These are phyloP conservation scores for Arachis hypogaea DNA, from an alignment of 306 rosid species.

Conservation along the genomic window DNA sequence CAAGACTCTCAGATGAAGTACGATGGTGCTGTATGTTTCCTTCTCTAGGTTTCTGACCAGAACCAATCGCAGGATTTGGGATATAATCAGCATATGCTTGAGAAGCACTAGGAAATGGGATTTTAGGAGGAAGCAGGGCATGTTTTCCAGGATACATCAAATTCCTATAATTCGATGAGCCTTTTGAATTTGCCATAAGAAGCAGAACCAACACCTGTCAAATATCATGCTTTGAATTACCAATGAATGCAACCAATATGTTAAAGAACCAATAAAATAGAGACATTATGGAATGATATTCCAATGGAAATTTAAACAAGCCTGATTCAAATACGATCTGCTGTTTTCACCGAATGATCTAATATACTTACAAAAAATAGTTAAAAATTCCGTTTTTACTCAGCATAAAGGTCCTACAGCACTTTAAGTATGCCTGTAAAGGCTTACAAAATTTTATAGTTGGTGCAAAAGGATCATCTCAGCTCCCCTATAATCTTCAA, in stretches of 20 bases:
- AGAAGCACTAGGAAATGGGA: slow-evolving; percentile 90
- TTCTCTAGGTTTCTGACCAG: slow-evolving; percentile 70
- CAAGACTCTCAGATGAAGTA: slow-evolving; percentile 89
- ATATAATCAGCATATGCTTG: slow-evolving; percentile 80
- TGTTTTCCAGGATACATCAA: slow-evolving; percentile 85
- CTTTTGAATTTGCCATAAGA: slow-evolving; percentile 85
- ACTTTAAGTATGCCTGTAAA: not conserved
- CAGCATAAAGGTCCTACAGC: slow-evolving; percentile 2
- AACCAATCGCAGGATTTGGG: slow-evolving; percentile 58
- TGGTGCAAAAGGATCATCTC: not conserved
- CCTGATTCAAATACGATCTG: slow-evolving; percentile 8
- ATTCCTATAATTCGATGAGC: slow-evolving; percentile 76
- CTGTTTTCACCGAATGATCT: not conserved
- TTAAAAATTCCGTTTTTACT: slow-evolving; percentile 17
- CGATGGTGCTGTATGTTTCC: slow-evolving; percentile 84
- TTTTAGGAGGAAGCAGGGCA: slow-evolving; percentile 92
- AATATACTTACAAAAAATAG: slow-evolving; percentile 11
- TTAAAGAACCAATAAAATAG: slow-evolving; percentile 2
- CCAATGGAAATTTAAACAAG: slow-evolving; percentile 9
- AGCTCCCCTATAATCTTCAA: not conserved
- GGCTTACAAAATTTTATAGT: slow-evolving; percentile 5
- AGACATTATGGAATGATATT: slow-evolving; percentile 1
- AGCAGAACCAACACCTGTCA: slow-evolving; percentile 50
- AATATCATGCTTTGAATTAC: slow-evolving; percentile 30
- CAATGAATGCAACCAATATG: slow-evolving; percentile 7